These are phyloP conservation scores for Martiniozyma asiatica DNA, from an alignment of 1,139 yeast species.

Conservation along the genomic window DNA sequence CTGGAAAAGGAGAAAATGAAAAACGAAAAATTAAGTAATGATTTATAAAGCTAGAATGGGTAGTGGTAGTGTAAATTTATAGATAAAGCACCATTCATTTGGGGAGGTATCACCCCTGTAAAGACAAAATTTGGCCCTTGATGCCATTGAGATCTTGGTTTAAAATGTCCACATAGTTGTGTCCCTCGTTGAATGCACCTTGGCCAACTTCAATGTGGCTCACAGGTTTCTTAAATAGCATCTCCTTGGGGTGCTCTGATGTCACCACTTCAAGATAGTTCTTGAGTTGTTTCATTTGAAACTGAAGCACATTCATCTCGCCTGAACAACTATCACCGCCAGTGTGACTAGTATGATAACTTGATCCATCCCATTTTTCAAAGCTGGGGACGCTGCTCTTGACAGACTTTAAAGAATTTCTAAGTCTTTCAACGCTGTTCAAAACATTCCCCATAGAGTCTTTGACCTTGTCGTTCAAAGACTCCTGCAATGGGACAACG, in stretches of 20 bases:
- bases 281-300: slow-evolving; percentile 31
- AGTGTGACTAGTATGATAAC: too few species aligned
- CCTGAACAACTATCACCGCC: slow-evolving; percentile 15
- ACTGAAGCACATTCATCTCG: slow-evolving; percentile 25
- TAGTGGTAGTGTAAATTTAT: neutral
- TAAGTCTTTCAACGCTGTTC: slow-evolving; percentile 12
- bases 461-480: slow-evolving; percentile 9
- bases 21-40: neutral
- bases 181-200: slow-evolving; percentile 1
- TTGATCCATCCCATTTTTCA: slow-evolving; percentile 12
- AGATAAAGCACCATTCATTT: slow-evolving; percentile 6
- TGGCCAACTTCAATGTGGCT: slow-evolving; percentile 9
- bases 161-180: slow-evolving; percentile 24
- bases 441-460: slow-evolving; percentile 8
- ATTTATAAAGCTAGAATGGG: too few species aligned
- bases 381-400: slow-evolving; percentile 16
- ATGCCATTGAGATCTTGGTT: slow-evolving; percentile 17
- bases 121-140: too few species aligned
- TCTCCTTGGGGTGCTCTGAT: slow-evolving; percentile 22
- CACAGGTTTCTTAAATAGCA: slow-evolving; percentile 18
- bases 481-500: slow-evolving; percentile 2
- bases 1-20: slow-evolving; percentile 6
- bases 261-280: slow-evolving; percentile 29
- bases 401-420: slow-evolving; percentile 12
- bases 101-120: too few species aligned